These are phyloP conservation scores for Fraxinus excelsior DNA, from an alignment of 257 asterid genomes.

Conservation along the genomic window DNA sequence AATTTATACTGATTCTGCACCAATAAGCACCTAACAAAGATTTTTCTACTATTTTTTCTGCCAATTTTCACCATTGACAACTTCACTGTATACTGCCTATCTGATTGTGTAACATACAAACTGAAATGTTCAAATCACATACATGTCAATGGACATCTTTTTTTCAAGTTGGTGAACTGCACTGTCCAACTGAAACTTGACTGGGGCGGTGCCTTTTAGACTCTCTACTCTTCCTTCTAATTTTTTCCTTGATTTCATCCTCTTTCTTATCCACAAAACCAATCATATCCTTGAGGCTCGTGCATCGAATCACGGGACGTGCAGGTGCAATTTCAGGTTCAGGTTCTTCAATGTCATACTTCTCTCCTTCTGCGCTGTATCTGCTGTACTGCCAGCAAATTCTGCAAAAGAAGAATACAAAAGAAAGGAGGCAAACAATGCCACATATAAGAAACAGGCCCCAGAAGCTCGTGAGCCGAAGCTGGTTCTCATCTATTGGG, in stretches of 20 bases:
- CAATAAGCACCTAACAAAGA: not conserved
- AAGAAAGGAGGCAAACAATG: constrained; percentile 53
- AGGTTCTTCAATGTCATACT: constrained; percentile 13
- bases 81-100: not conserved
- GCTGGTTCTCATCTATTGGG: constrained; percentile 50
- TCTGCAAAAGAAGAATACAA: constrained; percentile 51
- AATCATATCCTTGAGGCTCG: constrained; percentile 63
- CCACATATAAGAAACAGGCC: constrained; percentile 87
- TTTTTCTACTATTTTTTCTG: not conserved
- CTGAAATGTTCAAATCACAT: not conserved
- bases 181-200: constrained; percentile 46
- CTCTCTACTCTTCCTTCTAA: constrained; percentile 48
- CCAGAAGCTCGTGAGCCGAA: constrained; percentile 91
- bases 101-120: not conserved
- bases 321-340: constrained; percentile 31
- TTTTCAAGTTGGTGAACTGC: constrained; percentile 16
- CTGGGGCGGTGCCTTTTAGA: constrained; percentile 30
- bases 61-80: not conserved
- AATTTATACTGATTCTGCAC: too few relatives aligned
- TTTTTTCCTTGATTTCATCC: constrained; percentile 63
- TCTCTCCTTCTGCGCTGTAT: constrained; percentile 45
- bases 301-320: constrained; percentile 32
- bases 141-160: not conserved
- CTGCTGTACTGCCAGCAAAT: constrained; percentile 62
- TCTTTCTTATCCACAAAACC: constrained; percentile 77